These are phyloP conservation scores for Tulasnella sp. DNA, from an alignment of 768 basidiomycete genomes.

Conservation along the genomic window DNA sequence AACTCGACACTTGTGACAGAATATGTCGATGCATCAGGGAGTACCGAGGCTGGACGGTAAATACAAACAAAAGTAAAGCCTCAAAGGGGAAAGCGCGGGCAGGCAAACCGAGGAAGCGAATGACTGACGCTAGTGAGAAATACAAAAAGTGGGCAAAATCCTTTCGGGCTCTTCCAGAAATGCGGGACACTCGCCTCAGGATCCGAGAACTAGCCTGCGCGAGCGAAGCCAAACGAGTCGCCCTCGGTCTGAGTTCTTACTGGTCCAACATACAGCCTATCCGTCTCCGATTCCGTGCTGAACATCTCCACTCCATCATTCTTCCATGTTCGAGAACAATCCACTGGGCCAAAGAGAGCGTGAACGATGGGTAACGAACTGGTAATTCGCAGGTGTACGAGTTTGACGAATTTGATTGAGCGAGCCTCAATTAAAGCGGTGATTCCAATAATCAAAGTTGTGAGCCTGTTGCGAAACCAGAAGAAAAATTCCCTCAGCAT, in stretches of 20 bases:
- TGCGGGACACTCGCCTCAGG: too few relatives aligned
- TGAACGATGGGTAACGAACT: not conserved
- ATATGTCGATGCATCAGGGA: not conserved
- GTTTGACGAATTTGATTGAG: conserved; percentile 3
- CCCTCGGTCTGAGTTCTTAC: not conserved
- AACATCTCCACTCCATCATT: not conserved
- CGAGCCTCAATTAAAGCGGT: not conserved
- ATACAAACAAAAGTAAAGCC: not conserved
- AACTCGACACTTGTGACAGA: too few relatives aligned
- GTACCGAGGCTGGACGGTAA: not conserved
- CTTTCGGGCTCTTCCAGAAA: too few relatives aligned
- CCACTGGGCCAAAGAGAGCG: conserved; percentile 2
- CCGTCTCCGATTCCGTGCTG: not conserved
- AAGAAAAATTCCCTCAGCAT: not conserved
- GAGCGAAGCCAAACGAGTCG: not conserved
- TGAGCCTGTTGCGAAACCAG: not conserved
- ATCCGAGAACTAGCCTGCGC: not conserved
- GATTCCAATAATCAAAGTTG: not conserved
- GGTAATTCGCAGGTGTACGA: not conserved
- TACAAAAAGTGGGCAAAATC: not conserved
- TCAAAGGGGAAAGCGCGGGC: not conserved
- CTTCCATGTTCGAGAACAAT: conserved; percentile 1
- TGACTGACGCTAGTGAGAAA: not conserved
- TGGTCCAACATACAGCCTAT: conserved; percentile 9
- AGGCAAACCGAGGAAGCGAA: not conserved